A percentile compares a stretch with the other conserved stretches of the same genome.
Conservation (phyloP, 2,329 filamentous ascomycete genomes). For the Neoscytalidium dimidiatum region DNA sequence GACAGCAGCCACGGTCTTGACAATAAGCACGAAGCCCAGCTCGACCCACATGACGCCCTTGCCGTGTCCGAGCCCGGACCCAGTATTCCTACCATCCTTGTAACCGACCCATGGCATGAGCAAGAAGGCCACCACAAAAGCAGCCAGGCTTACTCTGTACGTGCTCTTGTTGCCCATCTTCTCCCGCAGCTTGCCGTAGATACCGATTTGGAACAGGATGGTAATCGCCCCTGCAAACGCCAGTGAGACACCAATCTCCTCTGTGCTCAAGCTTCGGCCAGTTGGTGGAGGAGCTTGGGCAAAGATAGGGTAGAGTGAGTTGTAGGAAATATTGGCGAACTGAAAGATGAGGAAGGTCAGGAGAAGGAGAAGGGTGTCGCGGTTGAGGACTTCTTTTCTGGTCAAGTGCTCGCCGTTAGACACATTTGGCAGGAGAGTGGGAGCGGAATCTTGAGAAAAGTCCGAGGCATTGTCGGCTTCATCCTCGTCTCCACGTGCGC, state of each 20-base stretch:
- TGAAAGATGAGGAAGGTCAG: constrained; percentile 91
- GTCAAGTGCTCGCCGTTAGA: constrained; percentile 44
- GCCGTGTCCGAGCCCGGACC: constrained; percentile 58
- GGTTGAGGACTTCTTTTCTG: constrained; percentile 67
- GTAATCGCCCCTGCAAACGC: constrained; percentile 83
- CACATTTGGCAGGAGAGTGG: constrained; percentile 46
- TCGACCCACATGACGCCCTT: constrained; percentile 76
- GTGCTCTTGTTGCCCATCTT: constrained; percentile 82
- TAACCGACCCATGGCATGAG: constrained; percentile 91
- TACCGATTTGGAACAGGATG: constrained; percentile 84
- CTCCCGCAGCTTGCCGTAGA: constrained; percentile 78
- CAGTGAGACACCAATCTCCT: constrained; percentile 81
- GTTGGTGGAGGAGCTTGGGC: constrained; percentile 73
- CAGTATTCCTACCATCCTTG: constrained; percentile 55
- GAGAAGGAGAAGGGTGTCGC: constrained; percentile 79
- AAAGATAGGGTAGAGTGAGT: constrained; percentile 93
- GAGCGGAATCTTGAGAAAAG: constrained; percentile 29
- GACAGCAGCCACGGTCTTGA: constrained; percentile 90
- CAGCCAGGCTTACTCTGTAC: constrained; percentile 76
- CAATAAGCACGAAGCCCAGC: constrained; percentile 74
- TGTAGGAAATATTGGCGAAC: constrained; percentile 91
- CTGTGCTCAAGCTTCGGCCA: constrained; percentile 73
- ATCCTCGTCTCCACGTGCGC: constrained; percentile 45
- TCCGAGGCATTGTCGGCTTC: constrained; percentile 44
- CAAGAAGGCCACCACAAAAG: constrained; percentile 79